phyloP scores from a whole-genome alignment of 78 protist genomes.

The Planoprotostelium fungivorum region DNA sequence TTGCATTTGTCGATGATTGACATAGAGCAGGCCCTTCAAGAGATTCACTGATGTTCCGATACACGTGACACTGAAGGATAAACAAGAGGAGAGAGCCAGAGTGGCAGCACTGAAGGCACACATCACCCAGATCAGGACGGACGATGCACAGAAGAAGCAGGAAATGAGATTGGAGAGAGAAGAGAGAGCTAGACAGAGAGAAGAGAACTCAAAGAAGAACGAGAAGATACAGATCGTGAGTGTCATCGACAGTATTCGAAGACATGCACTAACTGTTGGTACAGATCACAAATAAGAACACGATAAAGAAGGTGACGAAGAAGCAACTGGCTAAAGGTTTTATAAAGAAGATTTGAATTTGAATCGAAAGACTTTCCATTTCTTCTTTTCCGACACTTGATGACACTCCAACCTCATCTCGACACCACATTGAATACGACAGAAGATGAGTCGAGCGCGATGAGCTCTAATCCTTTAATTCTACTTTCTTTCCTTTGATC shows the following conservation, averaged over 20 bases:
- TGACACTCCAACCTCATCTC: no score
- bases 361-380: no score
- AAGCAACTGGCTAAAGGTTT: background rate
- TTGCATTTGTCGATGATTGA: no score
- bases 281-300: background rate
- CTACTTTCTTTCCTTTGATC: background rate
- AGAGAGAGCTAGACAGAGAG: background rate
- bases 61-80: background rate
- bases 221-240: background rate
- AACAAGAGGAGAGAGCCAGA: background rate
- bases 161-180: background rate
- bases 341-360: background rate
- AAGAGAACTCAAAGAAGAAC: background rate
- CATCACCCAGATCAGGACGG: background rate
- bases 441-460: background rate
- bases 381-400: no score
- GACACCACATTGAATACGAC: no score
- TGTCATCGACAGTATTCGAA: no score
- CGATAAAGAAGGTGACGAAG: background rate
- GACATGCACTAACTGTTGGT: background rate
- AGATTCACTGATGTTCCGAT: no score
- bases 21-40: no score
- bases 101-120: background rate
- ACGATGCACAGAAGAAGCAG: background rate
- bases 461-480: background rate